phyloP scores from a whole-genome alignment of 208 protist species.

The Entamoeba invadens region DNA sequence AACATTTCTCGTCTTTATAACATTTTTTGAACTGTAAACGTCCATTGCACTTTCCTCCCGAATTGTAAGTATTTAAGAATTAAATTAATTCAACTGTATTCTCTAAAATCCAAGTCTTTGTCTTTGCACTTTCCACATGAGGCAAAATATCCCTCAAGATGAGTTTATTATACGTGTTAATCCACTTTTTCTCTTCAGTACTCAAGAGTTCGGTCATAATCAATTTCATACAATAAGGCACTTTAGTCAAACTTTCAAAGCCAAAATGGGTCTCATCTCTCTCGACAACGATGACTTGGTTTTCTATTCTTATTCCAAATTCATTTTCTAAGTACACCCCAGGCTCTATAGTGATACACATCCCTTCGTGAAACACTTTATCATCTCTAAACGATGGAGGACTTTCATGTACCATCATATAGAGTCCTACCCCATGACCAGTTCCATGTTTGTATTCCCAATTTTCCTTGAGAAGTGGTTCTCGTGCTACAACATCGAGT shows the following conservation, averaged over 20 bases:
- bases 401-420: constrained; percentile 37
- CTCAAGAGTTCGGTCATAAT: neutral
- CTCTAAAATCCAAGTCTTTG: neutral
- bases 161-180: neutral
- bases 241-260: neutral
- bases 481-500: neutral
- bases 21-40: no score
- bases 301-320: constrained; percentile 15
- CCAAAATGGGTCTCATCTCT: neutral
- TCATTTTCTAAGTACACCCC: neutral
- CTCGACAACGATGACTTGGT: neutral
- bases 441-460: constrained; percentile 39
- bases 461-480: neutral
- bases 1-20: no score
- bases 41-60: no score
- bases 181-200: neutral
- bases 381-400: neutral
- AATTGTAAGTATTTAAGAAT: no score
- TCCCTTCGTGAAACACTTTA: neutral
- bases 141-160: neutral
- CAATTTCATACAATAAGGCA: constrained; percentile 3
- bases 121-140: neutral
- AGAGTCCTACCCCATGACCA: constrained; percentile 38
- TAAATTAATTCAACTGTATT: no score
- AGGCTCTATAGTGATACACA: neutral